Evolutionary conservation across 495 filamentous ascomycete species (phyloP).

Genomic region (Geoglossum glabrum): DNA sequence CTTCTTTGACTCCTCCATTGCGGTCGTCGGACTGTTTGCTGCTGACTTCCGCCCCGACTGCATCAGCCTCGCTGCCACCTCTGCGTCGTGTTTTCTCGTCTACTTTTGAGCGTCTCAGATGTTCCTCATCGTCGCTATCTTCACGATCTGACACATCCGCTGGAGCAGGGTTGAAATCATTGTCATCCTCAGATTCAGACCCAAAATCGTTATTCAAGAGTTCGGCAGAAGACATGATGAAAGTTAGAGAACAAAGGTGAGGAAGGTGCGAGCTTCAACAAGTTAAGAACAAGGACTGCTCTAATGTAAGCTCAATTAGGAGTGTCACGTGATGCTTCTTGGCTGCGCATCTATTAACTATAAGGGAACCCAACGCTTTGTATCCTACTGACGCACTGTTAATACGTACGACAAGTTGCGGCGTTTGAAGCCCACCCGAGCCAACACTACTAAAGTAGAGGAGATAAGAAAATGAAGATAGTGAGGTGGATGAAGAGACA

Average conservation of each 20-base stretch:
- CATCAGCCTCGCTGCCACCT: neutral
- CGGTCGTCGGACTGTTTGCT: neutral
- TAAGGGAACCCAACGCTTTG: no score
- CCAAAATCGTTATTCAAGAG: slow-evolving; percentile 12
- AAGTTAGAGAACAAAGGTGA: neutral
- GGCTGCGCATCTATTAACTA: no score
- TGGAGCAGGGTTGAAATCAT: slow-evolving; percentile 16
- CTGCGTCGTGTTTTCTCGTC: neutral
- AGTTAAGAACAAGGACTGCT: no score
- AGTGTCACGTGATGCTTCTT: no score
- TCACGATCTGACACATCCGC: slow-evolving; percentile 14
- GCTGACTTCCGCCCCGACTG: neutral
- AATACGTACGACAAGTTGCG: no score
- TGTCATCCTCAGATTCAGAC: slow-evolving; percentile 17
- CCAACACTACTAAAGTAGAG: no score
- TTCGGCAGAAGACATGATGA: slow-evolving; percentile 1
- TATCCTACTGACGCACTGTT: no score
- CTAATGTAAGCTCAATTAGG: no score
- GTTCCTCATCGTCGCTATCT: slow-evolving; percentile 6
- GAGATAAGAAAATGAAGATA: no score
- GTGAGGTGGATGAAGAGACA: no score
- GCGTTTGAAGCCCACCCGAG: no score
- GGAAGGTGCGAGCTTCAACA: no score
- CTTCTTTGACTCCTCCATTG: neutral
- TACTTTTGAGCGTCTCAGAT: neutral